A percentile compares a stretch with the other conserved stretches of the same genome.
Conservation (phyloP, 169 alveolate genomes). For the Plasmodium blacklocki region DNA sequence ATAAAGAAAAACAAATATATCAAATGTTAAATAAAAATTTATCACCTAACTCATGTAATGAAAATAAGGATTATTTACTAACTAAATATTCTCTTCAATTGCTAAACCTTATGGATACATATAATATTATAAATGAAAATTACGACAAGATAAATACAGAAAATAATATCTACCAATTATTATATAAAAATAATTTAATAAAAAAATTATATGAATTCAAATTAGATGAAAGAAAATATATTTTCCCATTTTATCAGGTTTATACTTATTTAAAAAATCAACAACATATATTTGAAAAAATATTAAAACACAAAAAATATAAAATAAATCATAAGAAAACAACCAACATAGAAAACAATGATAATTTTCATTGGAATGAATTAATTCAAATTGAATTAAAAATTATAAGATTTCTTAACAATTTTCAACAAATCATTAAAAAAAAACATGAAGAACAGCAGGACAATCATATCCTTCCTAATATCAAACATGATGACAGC, state of each 20-base stretch:
- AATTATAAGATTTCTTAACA: slow-evolving; percentile 38
- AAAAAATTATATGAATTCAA: slow-evolving; percentile 5
- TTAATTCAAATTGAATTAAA: slow-evolving; percentile 26
- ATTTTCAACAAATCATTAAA: slow-evolving; percentile 38
- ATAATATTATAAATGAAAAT: not conserved
- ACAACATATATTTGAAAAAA: slow-evolving; percentile 28
- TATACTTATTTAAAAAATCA: slow-evolving; percentile 25
- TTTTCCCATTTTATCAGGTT: slow-evolving; percentile 9
- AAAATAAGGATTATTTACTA: too few relatives aligned
- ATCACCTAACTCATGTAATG: too few relatives aligned
- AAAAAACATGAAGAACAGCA: slow-evolving; percentile 7
- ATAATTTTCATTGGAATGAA: slow-evolving; percentile 13
- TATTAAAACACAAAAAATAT: slow-evolving; percentile 16
- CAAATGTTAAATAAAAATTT: too few relatives aligned
- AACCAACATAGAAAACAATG: too few relatives aligned
- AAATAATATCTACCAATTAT: not conserved
- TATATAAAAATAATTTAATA: slow-evolving; percentile 21
- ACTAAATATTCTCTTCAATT: too few relatives aligned
- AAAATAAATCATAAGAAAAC: not conserved
- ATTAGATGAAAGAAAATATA: slow-evolving; percentile 9
- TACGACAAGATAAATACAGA: not conserved
- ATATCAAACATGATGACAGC: not conserved
- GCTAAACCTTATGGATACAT: too few relatives aligned
- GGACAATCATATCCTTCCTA: not conserved
- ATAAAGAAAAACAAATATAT: too few relatives aligned